Conservation (phyloP, 768 basidiomycete species). For the Pleurotus citrinopileatus region DNA sequence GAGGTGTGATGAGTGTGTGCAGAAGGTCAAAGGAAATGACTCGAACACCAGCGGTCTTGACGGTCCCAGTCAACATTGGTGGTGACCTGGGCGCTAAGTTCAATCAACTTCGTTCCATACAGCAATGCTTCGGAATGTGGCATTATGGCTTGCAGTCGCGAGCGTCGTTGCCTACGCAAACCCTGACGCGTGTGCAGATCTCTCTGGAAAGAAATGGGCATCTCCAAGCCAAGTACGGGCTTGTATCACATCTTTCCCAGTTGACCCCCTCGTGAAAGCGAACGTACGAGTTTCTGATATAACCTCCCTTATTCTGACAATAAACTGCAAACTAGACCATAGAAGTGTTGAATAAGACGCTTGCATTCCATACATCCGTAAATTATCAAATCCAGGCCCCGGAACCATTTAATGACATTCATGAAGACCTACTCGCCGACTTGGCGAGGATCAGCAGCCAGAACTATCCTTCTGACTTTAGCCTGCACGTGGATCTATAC, state of each 20-base stretch:
- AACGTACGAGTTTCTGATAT: constrained; percentile 36
- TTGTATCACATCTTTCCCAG: constrained; percentile 47
- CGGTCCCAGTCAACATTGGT: not conserved
- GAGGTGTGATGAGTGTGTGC: constrained; percentile 71
- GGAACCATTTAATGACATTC: constrained; percentile 52
- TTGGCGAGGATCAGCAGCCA: constrained; percentile 43
- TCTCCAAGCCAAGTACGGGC: constrained; percentile 47
- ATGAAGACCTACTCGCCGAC: constrained; percentile 52
- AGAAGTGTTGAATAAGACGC: constrained; percentile 53
- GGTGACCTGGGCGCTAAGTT: too few relatives aligned
- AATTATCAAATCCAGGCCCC: constrained; percentile 60
- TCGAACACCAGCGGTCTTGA: constrained; percentile 35
- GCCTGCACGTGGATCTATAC: constrained; percentile 54
- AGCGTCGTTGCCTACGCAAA: not conserved
- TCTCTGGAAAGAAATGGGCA: constrained; percentile 56
- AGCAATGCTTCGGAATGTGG: too few relatives aligned
- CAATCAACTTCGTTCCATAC: too few relatives aligned
- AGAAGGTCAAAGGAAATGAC: constrained; percentile 79
- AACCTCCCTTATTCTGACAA: not conserved
- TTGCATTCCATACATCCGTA: constrained; percentile 60
- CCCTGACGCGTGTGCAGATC: constrained; percentile 46
- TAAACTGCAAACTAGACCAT: constrained; percentile 50
- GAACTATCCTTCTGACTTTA: constrained; percentile 48
- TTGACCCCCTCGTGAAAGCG: constrained; percentile 42
- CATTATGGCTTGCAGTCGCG: too few relatives aligned